phyloP scores from a whole-genome alignment of 2,329 filamentous ascomycete genomes.

The Cordyceps tenuipes region DNA sequence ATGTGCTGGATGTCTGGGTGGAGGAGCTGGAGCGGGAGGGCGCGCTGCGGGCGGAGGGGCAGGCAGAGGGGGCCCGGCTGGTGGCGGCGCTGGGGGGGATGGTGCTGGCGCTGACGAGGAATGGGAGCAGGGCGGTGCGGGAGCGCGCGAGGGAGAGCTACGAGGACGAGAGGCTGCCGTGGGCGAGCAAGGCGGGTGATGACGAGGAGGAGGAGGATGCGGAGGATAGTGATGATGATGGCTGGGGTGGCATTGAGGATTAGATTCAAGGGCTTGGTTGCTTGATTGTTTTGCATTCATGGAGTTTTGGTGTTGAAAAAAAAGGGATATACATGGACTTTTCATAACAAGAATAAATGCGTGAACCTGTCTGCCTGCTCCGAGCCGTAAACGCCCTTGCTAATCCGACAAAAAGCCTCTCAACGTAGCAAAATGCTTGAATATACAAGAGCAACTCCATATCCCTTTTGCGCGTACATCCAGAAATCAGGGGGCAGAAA shows the following conservation, averaged over 20 bases:
- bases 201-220: constrained; percentile 28
- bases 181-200: constrained; percentile 40
- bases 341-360: neutral
- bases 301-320: constrained; percentile 9
- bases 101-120: constrained; percentile 47
- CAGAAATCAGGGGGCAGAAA: too few relatives aligned
- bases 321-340: neutral
- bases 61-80: constrained; percentile 34
- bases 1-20: constrained; percentile 83
- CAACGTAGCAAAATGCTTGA: neutral
- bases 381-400: constrained; percentile 5
- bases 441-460: neutral
- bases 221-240: constrained; percentile 35
- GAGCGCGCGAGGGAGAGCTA: constrained; percentile 61
- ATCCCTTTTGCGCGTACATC: neutral
- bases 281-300: neutral
- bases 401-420: neutral
- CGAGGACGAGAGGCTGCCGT: constrained; percentile 63
- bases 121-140: constrained; percentile 63
- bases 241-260: constrained; percentile 64
- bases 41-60: constrained; percentile 37
- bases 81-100: constrained; percentile 45
- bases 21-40: constrained; percentile 76
- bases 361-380: neutral
- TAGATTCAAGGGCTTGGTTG: constrained; percentile 24